A percentile compares a stretch with the other conserved stretches of the same genome.
phyloP scores from a whole-genome alignment of 768 basidiomycete genomes.

The Mycena maculata region DNA sequence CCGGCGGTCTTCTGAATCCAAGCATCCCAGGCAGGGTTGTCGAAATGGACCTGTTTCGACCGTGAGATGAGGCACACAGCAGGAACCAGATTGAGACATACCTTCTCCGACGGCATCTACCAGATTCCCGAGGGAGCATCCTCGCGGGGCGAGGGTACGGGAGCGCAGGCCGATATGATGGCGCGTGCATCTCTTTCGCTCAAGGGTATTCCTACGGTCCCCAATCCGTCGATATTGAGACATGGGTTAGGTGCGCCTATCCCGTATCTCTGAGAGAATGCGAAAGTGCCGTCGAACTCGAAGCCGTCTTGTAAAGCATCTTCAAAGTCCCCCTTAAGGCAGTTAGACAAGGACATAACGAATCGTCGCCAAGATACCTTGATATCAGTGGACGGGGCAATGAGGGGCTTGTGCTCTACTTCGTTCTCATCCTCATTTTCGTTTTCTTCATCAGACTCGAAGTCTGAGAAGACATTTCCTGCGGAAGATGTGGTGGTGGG shows the following conservation, averaged over 20 bases:
- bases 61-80: neutral
- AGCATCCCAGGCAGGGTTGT: constrained; percentile 30
- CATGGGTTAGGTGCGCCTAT: constrained; percentile 51
- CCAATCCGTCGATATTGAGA: constrained; percentile 49
- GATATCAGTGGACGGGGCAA: constrained; percentile 27
- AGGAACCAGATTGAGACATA: neutral
- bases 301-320: constrained; percentile 33
- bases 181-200: constrained; percentile 46
- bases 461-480: neutral
- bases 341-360: neutral
- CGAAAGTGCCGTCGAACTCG: constrained; percentile 40
- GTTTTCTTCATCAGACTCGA: constrained; percentile 14
- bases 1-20: constrained; percentile 29
- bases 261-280: constrained; percentile 32
- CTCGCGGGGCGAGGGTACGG: neutral
- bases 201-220: constrained; percentile 53
- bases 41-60: constrained; percentile 25
- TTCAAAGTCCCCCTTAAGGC: constrained; percentile 39
- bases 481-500: neutral
- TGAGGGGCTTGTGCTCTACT: constrained; percentile 25
- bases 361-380: constrained; percentile 6
- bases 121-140: constrained; percentile 19
- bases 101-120: constrained; percentile 29
- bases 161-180: constrained; percentile 40
- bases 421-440: constrained; percentile 5